Percentiles rank a stretch among this genome's conserved stretches.
phyloP scores from a whole-genome alignment of 2,329 filamentous ascomycete genomes.

The Ampelomyces quisqualis region DNA sequence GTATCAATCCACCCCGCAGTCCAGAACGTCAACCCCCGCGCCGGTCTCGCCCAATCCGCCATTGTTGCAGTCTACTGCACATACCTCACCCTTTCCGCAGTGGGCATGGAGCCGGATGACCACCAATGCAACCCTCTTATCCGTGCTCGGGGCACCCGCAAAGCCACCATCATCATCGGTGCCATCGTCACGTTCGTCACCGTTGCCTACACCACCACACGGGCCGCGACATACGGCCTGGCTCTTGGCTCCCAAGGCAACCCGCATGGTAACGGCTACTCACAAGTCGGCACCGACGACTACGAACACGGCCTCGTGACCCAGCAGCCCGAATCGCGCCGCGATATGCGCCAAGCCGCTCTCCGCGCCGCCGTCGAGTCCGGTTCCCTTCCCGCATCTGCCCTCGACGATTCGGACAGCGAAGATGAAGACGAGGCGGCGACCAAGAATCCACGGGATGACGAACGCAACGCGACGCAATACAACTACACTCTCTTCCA shows the following conservation, averaged over 20 bases:
- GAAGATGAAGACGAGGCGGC: slow-evolving; percentile 65
- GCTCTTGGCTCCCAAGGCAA: slow-evolving; percentile 66
- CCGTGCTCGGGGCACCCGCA: slow-evolving; percentile 80
- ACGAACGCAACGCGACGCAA: slow-evolving; percentile 85
- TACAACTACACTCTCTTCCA: slow-evolving; percentile 98
- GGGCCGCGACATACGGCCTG: slow-evolving; percentile 87
- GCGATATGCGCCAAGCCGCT: slow-evolving; percentile 90
- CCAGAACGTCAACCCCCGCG: slow-evolving; percentile 89
- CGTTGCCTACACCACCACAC: slow-evolving; percentile 94
- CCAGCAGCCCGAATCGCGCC: slow-evolving; percentile 74
- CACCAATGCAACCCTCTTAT: slow-evolving; percentile 91
- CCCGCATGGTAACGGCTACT: slow-evolving; percentile 56
- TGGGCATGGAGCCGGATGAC: slow-evolving; percentile 97
- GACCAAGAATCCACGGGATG: slow-evolving; percentile 66
- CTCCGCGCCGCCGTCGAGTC: slow-evolving; percentile 90
- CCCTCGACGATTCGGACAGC: slow-evolving; percentile 71
- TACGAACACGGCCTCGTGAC: slow-evolving; percentile 84
- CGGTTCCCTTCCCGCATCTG: slow-evolving; percentile 87
- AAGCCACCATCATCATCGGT: slow-evolving; percentile 86
- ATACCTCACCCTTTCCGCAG: slow-evolving; percentile 95
- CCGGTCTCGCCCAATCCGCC: slow-evolving; percentile 92
- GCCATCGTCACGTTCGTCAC: slow-evolving; percentile 96
- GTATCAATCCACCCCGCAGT: slow-evolving; percentile 87
- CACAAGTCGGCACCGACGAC: slow-evolving; percentile 65
- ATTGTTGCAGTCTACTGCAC: slow-evolving; percentile 99